Evolutionary conservation across 2,329 filamentous ascomycete species (phyloP).

Genomic region (Bipolaris bicolor): DNA sequence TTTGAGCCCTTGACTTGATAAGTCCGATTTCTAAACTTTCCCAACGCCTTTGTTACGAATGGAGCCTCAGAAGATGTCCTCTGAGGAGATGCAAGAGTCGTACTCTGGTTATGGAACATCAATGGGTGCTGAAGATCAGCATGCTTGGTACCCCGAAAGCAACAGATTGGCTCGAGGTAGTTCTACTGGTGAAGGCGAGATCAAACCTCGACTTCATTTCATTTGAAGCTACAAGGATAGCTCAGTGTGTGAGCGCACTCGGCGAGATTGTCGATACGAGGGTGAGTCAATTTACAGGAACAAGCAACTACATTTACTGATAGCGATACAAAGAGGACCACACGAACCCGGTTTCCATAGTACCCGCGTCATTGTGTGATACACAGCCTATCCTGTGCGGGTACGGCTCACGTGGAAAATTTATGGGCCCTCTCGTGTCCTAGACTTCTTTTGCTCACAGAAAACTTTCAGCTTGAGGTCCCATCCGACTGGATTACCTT

Average conservation of each 20-base stretch:
- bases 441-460: slow-evolving; percentile 3
- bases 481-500: no score
- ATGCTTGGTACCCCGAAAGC: slow-evolving; percentile 31
- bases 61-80: slow-evolving; percentile 19
- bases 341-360: slow-evolving; percentile 28
- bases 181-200: slow-evolving; percentile 20
- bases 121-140: slow-evolving; percentile 16
- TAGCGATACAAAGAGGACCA: slow-evolving; percentile 15
- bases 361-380: slow-evolving; percentile 18
- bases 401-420: background rate
- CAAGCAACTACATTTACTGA: background rate
- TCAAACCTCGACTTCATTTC: slow-evolving; percentile 20
- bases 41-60: slow-evolving; percentile 10
- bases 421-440: no score
- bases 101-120: background rate
- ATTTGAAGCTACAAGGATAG: slow-evolving; percentile 20
- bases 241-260: slow-evolving; percentile 8
- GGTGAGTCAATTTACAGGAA: slow-evolving; percentile 14
- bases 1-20: background rate
- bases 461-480: no score
- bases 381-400: slow-evolving; percentile 13
- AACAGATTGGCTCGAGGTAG: slow-evolving; percentile 24
- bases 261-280: slow-evolving; percentile 25
- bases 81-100: slow-evolving; percentile 18
- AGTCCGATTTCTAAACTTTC: slow-evolving; percentile 4